These are phyloP conservation scores for Debaryomyces sp. DNA, from an alignment of 1,139 yeast species.

Conservation along the genomic window DNA sequence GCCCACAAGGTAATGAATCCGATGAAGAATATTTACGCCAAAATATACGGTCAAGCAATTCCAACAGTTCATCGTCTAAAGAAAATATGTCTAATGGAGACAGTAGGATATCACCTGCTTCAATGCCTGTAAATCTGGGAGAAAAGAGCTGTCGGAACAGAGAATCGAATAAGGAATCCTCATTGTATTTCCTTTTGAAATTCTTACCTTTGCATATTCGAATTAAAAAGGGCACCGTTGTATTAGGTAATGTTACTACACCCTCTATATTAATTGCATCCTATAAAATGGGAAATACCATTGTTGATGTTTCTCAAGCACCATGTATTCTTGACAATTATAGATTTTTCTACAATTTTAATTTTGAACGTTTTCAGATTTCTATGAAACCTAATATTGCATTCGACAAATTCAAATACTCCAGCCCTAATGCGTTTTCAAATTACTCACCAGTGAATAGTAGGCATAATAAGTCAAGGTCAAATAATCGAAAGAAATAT, in stretches of 20 bases:
- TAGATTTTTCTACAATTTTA: conserved; percentile 45
- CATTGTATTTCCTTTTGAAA: conserved; percentile 30
- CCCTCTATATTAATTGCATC: conserved; percentile 71
- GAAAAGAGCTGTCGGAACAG: conserved; percentile 10
- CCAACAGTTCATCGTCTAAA: conserved; percentile 7
- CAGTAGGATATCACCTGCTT: conserved; percentile 1
- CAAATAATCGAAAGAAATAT: conserved; percentile 17
- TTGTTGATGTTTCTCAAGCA: conserved; percentile 58
- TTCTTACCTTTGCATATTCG: conserved; percentile 60
- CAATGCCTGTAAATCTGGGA: conserved; percentile 1
- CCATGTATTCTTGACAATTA: conserved; percentile 57
- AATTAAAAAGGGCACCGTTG: conserved; percentile 70
- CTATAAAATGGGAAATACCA: conserved; percentile 58
- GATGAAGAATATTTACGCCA: conserved; percentile 10
- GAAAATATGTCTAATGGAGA: conserved; percentile 6
- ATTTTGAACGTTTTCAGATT: conserved; percentile 54
- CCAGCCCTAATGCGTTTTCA: conserved; percentile 1
- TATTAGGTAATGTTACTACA: conserved; percentile 78
- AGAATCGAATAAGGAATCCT: background rate
- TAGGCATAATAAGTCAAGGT: background rate
- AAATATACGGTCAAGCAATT: conserved; percentile 7
- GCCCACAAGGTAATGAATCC: conserved; percentile 6
- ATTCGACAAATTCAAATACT: conserved; percentile 31
- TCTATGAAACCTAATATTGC: conserved; percentile 72
- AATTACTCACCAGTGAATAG: background rate